Base-by-base conservation (phyloP, 192 early-diverging fungal species). In the Dimargaris cristalligena region DNA sequence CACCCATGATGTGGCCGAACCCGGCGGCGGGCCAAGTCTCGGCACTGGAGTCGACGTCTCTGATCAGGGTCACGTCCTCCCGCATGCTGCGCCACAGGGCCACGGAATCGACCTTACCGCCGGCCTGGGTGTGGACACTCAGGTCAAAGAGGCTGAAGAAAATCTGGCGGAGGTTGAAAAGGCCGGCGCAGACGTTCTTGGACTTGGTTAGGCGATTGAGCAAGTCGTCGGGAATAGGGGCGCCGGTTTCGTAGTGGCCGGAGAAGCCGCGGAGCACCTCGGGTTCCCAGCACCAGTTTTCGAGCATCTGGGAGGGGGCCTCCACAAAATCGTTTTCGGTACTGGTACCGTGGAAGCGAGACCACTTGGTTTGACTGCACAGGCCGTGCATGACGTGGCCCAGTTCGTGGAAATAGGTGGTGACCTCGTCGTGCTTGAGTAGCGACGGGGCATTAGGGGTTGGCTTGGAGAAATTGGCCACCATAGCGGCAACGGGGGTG, bases 301-400 rank as follows among this genome's bases (percentile, higher is more conserved):
- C 90, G 28, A 90, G 76, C 90, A 92, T 89, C 78, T 90, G 87
- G 30, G 82, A 84, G 18, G 90, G 90, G 28, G 84, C 85, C 75
- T 92, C 90, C 26, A 92, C 83, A 75, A 92, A 92, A 68, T 92
- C 90, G 56, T 78, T 67, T 60, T 89, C 85, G 41, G 85, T 74
- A 44, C 70, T 71, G 22, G 87, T 87, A 49, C 87, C 88, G 35
- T 89, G 85, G 65, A 90, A 86, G 0, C 81, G 70, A 1, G 75
- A 73, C 58, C 75, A 85, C 67, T 80, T 85, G n/a, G 87, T 88
- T 34, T 75, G 64, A 28, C 83, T 84, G 70, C 85, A 88, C 26
- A 89, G 61, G 22, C 69, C 68, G 66, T 76, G 74, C 60, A 80
- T 77, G 22, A 76, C 75, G 60, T 83, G 79, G 44, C 86, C 90